Evolutionary conservation across 2,329 filamentous ascomycete genomes (phyloP), one percentile per base, ranked within the genome.

Genomic region (Colletotrichum lupini): DNA sequence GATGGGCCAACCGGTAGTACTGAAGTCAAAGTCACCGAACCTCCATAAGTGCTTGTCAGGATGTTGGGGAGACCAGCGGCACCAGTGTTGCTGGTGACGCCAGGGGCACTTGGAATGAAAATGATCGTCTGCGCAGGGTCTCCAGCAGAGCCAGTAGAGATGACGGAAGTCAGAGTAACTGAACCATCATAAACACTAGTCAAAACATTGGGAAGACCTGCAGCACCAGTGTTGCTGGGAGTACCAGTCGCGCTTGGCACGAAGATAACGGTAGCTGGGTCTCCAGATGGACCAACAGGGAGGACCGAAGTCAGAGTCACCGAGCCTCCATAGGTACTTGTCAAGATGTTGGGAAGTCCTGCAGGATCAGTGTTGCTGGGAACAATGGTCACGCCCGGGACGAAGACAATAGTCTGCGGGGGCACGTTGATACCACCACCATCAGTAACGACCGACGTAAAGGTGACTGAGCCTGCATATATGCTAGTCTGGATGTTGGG

Each of bases 121-220:
- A 70, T 37, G 16, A 70, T 46, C 6, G 61, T 67, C 14, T 62
- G 56, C n/a, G 7, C 35, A 12, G 59, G 59, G 8, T 62, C 59
- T 6, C 59, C 59, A 2, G 22, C 24, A 7, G 46, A 37, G 14
- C 59, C 66, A 7, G 37, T 19, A 6, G 66, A 30, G 4, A 68
- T 22, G 5, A 46, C 30, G 0, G 67, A 53, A 3, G 61, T 70
- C 11, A 49, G 7, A 4, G 42, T 55, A 12, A 61, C 55, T 30
- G 61, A 55, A 2, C 68, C 68, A 7, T 28, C 68, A 14, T 71
- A 71, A 22, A 56, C 46, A 35, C 68, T 71, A 7, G 68, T 71
- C 4, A 70, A 22, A 6, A 70, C 12, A n/a, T 49, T 57, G 6
- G 61, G 53, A 11, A 53, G 26, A 0, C 32, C 32, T 5, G 28